Evolutionary conservation across 805 yeast genomes (phyloP).

Genomic region (Starmerella roubikii): DNA sequence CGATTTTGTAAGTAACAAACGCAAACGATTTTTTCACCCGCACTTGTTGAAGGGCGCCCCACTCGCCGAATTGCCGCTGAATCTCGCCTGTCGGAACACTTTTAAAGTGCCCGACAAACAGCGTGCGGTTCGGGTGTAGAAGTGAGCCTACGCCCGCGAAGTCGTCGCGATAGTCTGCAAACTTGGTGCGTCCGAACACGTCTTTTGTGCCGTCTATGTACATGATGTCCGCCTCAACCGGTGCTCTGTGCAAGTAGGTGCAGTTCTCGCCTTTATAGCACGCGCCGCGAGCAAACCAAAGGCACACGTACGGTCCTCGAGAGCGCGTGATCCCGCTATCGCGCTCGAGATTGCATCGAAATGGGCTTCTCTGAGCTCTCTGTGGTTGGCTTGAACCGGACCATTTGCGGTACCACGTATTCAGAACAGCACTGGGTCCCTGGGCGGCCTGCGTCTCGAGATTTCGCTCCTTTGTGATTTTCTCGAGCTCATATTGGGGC

Average conservation of each 20-base stretch:
- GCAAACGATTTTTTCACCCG: conserved; percentile 60
- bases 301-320: conserved; percentile 43
- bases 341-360: conserved; percentile 40
- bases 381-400: conserved; percentile 49
- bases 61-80: conserved; percentile 46
- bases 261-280: conserved; percentile 72
- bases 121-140: conserved; percentile 50
- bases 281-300: conserved; percentile 80
- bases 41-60: conserved; percentile 62
- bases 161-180: conserved; percentile 71
- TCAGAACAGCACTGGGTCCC: conserved; percentile 48
- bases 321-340: conserved; percentile 65
- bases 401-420: conserved; percentile 85
- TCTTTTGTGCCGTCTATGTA: conserved; percentile 50
- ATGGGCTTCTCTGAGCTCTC: conserved; percentile 35
- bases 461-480: not conserved
- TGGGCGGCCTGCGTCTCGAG: conserved; percentile 1
- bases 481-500: conserved; percentile 4
- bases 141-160: conserved; percentile 91
- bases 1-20: conserved; percentile 57
- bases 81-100: conserved; percentile 28
- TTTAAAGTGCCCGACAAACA: conserved; percentile 52
- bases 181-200: conserved; percentile 87
- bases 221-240: conserved; percentile 40
- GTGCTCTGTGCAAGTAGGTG: conserved; percentile 64